A percentile compares a stretch with the other conserved stretches of the same genome.
These are phyloP conservation scores for Globisporangium rhizosaccharum DNA, from an alignment of 352 stramenopile species.

Conservation along the genomic window DNA sequence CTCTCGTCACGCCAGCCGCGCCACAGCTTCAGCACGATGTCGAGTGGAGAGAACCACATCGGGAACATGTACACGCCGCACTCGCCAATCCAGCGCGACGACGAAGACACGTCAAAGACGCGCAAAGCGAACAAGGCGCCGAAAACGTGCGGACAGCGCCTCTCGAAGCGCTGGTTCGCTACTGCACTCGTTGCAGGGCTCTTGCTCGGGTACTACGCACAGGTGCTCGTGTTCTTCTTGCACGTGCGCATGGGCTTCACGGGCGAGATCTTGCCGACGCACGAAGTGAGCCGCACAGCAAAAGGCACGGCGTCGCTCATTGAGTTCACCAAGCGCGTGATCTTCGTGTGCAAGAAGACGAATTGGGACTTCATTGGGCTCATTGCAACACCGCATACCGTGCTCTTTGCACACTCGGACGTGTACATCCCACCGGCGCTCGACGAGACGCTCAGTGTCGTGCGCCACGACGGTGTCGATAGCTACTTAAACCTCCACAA, in stretches of 20 bases:
- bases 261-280: constrained; percentile 41
- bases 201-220: constrained; percentile 57
- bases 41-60: neutral
- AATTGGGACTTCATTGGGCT: constrained; percentile 80
- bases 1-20: constrained; percentile 2
- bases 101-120: constrained; percentile 14
- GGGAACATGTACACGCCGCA: constrained; percentile 3
- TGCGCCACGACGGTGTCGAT: constrained; percentile 58
- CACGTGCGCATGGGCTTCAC: constrained; percentile 55
- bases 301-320: constrained; percentile 47
- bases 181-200: constrained; percentile 27
- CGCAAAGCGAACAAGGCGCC: constrained; percentile 3
- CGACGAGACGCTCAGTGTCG: constrained; percentile 49
- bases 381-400: constrained; percentile 50
- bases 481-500: constrained; percentile 79
- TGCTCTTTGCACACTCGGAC: constrained; percentile 65
- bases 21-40: neutral
- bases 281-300: constrained; percentile 30
- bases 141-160: neutral
- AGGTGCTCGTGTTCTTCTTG: constrained; percentile 63
- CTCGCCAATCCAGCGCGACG: constrained; percentile 6
- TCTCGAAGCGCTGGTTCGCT: constrained; percentile 18
- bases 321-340: constrained; percentile 49
- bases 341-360: constrained; percentile 70
- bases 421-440: constrained; percentile 44